Conservation (phyloP, 192 early-diverging fungal species). For the Haplosporangium gracile region DNA sequence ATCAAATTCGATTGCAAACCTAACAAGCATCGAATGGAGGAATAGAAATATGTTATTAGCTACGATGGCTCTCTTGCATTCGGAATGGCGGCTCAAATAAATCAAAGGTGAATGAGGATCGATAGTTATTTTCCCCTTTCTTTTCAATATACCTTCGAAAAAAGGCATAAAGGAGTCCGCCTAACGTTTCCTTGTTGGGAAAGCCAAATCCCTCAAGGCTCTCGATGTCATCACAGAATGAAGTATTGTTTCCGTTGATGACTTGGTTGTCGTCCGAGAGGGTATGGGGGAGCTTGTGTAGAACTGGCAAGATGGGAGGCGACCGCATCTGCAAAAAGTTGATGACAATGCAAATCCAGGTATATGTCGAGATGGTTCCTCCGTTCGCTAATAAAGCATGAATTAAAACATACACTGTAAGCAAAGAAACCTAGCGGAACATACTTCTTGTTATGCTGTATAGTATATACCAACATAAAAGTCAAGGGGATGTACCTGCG, state of each 20-base stretch:
- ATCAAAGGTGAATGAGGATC: neutral
- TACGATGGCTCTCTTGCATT: neutral
- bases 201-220: conserved; percentile 76
- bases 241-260: conserved; percentile 72
- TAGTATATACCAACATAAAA: neutral
- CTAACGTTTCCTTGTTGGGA: conserved; percentile 82
- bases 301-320: conserved; percentile 90
- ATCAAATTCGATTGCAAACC: conserved; percentile 86
- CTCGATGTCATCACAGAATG: conserved; percentile 83
- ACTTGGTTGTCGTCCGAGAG: conserved; percentile 47
- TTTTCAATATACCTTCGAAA: conserved; percentile 70
- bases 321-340: conserved; percentile 93
- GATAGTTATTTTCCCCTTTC: neutral
- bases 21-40: conserved; percentile 10
- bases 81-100: neutral
- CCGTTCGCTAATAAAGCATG: conserved; percentile 76
- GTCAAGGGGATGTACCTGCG: conserved; percentile 67
- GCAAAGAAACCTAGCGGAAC: neutral
- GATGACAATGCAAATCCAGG: conserved; percentile 94
- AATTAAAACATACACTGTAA: neutral
- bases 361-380: conserved; percentile 94
- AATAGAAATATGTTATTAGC: neutral
- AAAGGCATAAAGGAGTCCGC: conserved; percentile 85
- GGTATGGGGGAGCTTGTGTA: conserved; percentile 72
- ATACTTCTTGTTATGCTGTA: too few relatives aligned